Conservation (phyloP, 2,329 filamentous ascomycete genomes). For the Chaetomium olivaceum region DNA sequence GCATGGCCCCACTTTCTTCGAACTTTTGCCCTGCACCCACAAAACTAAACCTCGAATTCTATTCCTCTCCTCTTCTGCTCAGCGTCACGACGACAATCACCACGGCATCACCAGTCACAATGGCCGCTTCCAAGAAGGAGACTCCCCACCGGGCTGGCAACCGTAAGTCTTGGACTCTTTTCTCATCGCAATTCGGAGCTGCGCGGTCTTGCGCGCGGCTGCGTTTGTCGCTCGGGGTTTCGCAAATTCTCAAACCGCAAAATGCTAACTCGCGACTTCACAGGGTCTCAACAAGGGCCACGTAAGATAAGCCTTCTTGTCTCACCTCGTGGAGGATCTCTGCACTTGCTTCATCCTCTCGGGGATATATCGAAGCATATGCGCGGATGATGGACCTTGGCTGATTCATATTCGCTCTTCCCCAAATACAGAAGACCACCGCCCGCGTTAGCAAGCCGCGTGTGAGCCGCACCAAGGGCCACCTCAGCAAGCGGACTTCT, state of each 20-base stretch:
- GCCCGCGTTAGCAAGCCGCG: conserved; percentile 75
- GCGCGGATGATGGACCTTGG: conserved; percentile 36
- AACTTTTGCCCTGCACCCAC: conserved; percentile 31
- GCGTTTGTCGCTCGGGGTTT: background rate
- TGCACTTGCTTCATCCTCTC: conserved; percentile 46
- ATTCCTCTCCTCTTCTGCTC: conserved; percentile 11
- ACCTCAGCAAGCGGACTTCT: conserved; percentile 93
- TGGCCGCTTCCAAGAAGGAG: conserved; percentile 30
- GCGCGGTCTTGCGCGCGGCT: conserved; percentile 4
- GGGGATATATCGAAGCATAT: conserved; percentile 29
- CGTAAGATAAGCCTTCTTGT: conserved; percentile 52
- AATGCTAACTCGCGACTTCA: conserved; percentile 23
- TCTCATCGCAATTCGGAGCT: background rate
- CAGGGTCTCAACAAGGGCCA: conserved; percentile 61
- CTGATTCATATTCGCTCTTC: conserved; percentile 43
- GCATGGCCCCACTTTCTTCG: conserved; percentile 20
- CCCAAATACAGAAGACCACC: conserved; percentile 72
- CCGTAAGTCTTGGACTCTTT: conserved; percentile 21
- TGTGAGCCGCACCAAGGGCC: conserved; percentile 88
- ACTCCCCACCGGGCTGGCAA: conserved; percentile 27
- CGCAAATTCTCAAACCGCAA: background rate
- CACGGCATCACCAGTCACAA: conserved; percentile 29
- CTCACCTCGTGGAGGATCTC: conserved; percentile 77
- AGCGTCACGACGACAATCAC: conserved; percentile 31
- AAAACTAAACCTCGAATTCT: conserved; percentile 21